phyloP scores from a whole-genome alignment of 352 stramenopile species.

The Phytophthora cajani region DNA sequence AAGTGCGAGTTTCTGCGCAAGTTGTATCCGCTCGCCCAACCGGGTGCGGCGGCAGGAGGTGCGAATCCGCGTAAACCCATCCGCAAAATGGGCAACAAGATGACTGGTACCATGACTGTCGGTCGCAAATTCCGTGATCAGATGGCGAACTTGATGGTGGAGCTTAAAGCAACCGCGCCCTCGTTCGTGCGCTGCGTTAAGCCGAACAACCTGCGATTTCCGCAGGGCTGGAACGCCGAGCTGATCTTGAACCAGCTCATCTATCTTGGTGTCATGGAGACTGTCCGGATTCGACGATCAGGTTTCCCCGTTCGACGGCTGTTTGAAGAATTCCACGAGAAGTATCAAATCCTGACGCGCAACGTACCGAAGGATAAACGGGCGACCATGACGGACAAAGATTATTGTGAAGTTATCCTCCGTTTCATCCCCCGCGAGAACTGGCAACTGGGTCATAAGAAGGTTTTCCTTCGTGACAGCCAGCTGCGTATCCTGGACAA shows the following conservation, averaged over 20 bases:
- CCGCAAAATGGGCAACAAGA: constrained; percentile 83
- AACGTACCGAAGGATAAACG: constrained; percentile 69
- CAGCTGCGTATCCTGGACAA: constrained; percentile 86
- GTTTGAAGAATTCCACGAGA: constrained; percentile 89
- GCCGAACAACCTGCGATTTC: constrained; percentile 91
- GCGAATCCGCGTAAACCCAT: constrained; percentile 74
- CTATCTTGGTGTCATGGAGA: constrained; percentile 92
- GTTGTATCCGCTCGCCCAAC: constrained; percentile 69
- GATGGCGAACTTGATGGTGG: constrained; percentile 88
- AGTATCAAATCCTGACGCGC: constrained; percentile 87
- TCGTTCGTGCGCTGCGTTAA: constrained; percentile 94
- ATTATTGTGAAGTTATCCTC: constrained; percentile 87
- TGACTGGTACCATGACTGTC: constrained; percentile 91
- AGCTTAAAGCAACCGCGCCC: constrained; percentile 82
- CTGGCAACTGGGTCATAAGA: constrained; percentile 90
- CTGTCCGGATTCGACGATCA: constrained; percentile 87
- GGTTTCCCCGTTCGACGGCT: constrained; percentile 86
- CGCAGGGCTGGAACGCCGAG: constrained; percentile 85
- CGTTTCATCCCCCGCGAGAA: constrained; percentile 82
- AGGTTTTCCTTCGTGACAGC: constrained; percentile 88
- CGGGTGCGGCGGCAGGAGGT: constrained; percentile 34
- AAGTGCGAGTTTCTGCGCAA: constrained; percentile 81
- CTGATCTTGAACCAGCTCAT: constrained; percentile 91
- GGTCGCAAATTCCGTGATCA: constrained; percentile 91
- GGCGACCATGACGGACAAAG: constrained; percentile 66